Evolutionary conservation across 2,329 filamentous ascomycete genomes (phyloP).

Genomic region (Diaporthe sp.): DNA sequence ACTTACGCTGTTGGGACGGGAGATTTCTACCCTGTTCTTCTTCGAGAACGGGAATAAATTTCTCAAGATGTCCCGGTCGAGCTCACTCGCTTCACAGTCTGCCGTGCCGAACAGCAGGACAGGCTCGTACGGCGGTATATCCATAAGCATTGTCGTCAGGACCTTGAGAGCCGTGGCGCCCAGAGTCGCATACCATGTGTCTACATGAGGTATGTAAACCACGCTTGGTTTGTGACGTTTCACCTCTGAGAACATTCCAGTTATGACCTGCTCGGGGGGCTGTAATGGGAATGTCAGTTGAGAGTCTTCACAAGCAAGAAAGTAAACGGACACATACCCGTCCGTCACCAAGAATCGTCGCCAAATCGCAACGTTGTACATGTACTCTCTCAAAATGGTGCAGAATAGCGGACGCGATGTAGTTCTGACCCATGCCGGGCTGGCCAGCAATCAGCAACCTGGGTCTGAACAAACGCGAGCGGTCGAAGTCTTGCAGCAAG

Average conservation of each 20-base stretch:
- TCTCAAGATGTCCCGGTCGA: constrained; percentile 74
- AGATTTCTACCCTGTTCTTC: constrained; percentile 80
- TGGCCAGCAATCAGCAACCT: constrained; percentile 85
- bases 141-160: constrained; percentile 84
- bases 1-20: constrained; percentile 73
- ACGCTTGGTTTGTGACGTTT: constrained; percentile 95
- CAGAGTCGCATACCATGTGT: constrained; percentile 82
- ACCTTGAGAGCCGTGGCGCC: constrained; percentile 79
- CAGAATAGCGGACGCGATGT: constrained; percentile 85
- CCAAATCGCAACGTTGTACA: constrained; percentile 93
- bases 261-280: constrained; percentile 88
- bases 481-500: constrained; percentile 82
- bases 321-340: constrained; percentile 64
- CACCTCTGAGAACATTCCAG: constrained; percentile 91
- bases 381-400: constrained; percentile 95
- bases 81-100: constrained; percentile 74
- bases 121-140: constrained; percentile 90
- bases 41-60: constrained; percentile 89
- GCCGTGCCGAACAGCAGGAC: constrained; percentile 89
- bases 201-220: constrained; percentile 92
- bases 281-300: constrained; percentile 50
- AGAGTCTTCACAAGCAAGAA: constrained; percentile 35
- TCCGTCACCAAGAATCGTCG: constrained; percentile 87
- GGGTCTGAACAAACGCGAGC: constrained; percentile 88
- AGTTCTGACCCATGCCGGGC: constrained; percentile 93